phyloP scores from a whole-genome alignment of 2,329 filamentous ascomycete genomes.

The Colletotrichum sp. region DNA sequence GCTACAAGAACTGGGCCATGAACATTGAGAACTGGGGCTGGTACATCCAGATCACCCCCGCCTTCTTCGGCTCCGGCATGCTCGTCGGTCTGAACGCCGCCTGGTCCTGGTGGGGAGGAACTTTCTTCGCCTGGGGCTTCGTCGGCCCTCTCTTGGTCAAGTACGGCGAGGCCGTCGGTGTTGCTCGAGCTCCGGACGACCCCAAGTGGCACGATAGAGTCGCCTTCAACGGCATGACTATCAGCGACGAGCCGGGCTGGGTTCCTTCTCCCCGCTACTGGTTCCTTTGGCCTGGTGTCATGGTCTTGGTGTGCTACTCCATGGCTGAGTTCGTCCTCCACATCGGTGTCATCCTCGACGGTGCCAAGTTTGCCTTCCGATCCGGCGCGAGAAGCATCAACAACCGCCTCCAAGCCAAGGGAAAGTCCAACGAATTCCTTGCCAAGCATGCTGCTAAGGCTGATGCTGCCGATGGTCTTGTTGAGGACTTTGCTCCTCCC shows the following conservation, averaged over 20 bases:
- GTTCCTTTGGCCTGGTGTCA: slow-evolving; percentile 48
- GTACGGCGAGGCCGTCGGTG: slow-evolving; percentile 57
- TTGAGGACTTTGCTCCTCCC: slow-evolving; percentile 44
- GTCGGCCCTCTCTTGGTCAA: slow-evolving; percentile 51
- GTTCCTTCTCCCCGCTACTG: slow-evolving; percentile 44
- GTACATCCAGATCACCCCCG: slow-evolving; percentile 63
- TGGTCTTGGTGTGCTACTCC: slow-evolving; percentile 45
- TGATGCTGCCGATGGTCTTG: slow-evolving; percentile 31
- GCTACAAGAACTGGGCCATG: slow-evolving; percentile 54
- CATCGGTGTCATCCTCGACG: slow-evolving; percentile 39
- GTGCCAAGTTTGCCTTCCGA: slow-evolving; percentile 37
- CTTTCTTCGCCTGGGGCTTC: slow-evolving; percentile 60
- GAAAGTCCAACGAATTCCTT: slow-evolving; percentile 35
- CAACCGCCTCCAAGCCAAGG: slow-evolving; percentile 32
- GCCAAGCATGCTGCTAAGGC: slow-evolving; percentile 40
- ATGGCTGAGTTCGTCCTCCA: slow-evolving; percentile 46
- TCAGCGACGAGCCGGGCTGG: slow-evolving; percentile 29
- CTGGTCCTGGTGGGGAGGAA: slow-evolving; percentile 61
- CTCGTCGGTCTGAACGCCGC: slow-evolving; percentile 59
- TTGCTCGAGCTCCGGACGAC: slow-evolving; percentile 25
- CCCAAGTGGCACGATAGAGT: slow-evolving; percentile 32
- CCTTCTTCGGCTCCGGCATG: slow-evolving; percentile 61
- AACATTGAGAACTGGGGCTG: slow-evolving; percentile 66
- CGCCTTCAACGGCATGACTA: slow-evolving; percentile 35
- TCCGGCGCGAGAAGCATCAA: slow-evolving; percentile 34